Evolutionary conservation across 768 basidiomycete genomes (phyloP).

Genomic region (Crassisporium funariophilum): DNA sequence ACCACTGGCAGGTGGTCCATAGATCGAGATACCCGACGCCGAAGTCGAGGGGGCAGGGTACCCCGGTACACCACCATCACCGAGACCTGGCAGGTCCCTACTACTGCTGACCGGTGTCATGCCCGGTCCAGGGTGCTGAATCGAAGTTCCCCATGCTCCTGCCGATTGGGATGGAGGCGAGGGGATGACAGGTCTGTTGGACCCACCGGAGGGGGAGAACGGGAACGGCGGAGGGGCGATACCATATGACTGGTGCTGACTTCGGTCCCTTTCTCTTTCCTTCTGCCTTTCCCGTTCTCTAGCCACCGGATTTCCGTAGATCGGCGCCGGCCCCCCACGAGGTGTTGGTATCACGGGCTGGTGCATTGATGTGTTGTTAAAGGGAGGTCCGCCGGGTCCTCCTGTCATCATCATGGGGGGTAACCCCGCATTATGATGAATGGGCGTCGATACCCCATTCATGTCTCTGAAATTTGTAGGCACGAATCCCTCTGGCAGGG

Average conservation of each 20-base stretch:
- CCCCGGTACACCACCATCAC: conserved; percentile 5
- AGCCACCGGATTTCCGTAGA: conserved; percentile 23
- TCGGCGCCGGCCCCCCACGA: too few relatives aligned
- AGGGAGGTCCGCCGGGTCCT: too few relatives aligned
- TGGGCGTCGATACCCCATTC: conserved; percentile 22
- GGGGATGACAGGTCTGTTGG: conserved; percentile 1
- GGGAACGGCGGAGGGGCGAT: conserved; percentile 5
- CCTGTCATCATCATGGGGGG: conserved; percentile 17
- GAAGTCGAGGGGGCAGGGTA: too few relatives aligned
- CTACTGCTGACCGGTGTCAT: conserved; percentile 17
- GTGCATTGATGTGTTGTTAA: too few relatives aligned
- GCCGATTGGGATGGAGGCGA: background rate
- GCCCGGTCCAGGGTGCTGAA: too few relatives aligned
- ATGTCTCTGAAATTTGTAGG: conserved; percentile 21
- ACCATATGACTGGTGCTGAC: too few relatives aligned
- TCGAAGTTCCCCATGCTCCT: conserved; percentile 2
- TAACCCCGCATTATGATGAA: conserved; percentile 10
- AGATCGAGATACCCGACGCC: conserved; percentile 14
- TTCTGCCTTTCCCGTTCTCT: conserved; percentile 13
- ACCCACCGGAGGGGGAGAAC: conserved; percentile 9
- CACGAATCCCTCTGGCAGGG: conserved; percentile 22
- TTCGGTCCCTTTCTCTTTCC: too few relatives aligned
- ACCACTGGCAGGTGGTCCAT: conserved; percentile 13
- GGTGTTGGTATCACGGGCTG: conserved; percentile 14
- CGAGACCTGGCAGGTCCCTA: conserved; percentile 15